Conservation (phyloP, 352 stramenopile genomes). For the Pythium aphanidermatum region DNA sequence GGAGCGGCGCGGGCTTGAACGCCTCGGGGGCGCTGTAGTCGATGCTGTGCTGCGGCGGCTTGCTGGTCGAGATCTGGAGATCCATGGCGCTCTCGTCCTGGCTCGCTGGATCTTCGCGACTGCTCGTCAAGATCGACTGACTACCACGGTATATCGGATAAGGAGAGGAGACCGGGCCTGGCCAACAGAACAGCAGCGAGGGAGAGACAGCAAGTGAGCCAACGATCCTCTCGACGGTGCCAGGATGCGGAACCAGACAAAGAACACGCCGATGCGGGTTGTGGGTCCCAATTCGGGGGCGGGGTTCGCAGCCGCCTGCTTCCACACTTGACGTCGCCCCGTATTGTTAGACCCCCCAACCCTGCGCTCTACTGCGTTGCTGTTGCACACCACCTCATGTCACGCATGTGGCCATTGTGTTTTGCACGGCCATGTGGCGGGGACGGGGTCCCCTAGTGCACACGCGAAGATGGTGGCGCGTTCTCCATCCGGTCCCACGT, state of each 20-base stretch:
- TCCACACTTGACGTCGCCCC: no score
- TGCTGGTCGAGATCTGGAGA: constrained; percentile 27
- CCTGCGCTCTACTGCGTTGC: no score
- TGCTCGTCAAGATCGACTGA: constrained; percentile 22
- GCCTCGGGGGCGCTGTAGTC: no score
- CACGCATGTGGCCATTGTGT: not conserved
- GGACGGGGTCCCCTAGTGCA: not conserved
- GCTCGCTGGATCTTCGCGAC: constrained; percentile 19
- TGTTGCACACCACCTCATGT: no score
- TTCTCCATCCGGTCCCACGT: no score
- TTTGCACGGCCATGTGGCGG: constrained; percentile 8
- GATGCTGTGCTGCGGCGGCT: constrained; percentile 9
- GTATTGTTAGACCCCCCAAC: constrained; percentile 5
- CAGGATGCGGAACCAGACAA: not conserved
- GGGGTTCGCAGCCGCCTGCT: no score
- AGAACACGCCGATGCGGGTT: constrained; percentile 1
- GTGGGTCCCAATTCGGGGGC: not conserved
- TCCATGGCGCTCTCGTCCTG: constrained; percentile 11
- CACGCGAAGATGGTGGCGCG: no score
- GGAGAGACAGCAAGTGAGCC: constrained; percentile 22
- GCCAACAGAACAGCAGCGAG: not conserved
- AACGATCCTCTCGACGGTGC: not conserved
- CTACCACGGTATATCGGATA: no score
- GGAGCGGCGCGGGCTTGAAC: no score
- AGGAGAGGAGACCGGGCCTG: constrained; percentile 4